phyloP scores from a whole-genome alignment of 83 land plant genomes.

The Picea engelmannii region DNA sequence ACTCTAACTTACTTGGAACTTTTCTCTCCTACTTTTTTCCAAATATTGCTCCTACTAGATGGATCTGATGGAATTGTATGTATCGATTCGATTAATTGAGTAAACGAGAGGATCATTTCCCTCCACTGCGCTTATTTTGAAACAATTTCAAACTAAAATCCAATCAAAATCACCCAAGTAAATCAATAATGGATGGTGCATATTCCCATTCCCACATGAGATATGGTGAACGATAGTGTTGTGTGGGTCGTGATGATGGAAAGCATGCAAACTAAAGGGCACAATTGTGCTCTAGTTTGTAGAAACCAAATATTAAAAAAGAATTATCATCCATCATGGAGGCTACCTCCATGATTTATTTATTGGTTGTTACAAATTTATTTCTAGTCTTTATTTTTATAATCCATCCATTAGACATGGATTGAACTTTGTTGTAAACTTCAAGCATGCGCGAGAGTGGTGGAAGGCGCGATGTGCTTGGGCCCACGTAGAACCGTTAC shows the following conservation, averaged over 20 bases:
- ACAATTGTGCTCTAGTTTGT: not conserved
- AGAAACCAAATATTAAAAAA: too few relatives aligned
- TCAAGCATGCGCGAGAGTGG: not conserved
- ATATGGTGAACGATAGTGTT: not conserved
- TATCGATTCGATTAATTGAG: too few relatives aligned
- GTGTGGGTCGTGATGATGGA: not conserved
- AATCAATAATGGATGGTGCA: not conserved
- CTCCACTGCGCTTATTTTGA: too few relatives aligned
- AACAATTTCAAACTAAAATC: not conserved
- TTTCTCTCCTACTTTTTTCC: too few relatives aligned
- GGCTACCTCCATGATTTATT: too few relatives aligned
- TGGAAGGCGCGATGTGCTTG: conserved; percentile 1
- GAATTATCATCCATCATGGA: too few relatives aligned
- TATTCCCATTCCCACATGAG: not conserved
- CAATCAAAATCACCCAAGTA: not conserved
- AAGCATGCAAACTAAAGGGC: not conserved
- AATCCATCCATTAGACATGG: not conserved
- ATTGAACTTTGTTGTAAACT: not conserved
- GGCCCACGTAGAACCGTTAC: not conserved
- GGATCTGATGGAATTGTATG: too few relatives aligned
- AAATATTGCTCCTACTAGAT: too few relatives aligned
- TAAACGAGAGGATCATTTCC: too few relatives aligned
- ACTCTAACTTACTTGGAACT: too few relatives aligned
- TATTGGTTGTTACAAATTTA: not conserved
- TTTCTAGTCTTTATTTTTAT: not conserved